Base-by-base conservation (phyloP, 148 eudicot genomes). In the Camellia sinensis region DNA sequence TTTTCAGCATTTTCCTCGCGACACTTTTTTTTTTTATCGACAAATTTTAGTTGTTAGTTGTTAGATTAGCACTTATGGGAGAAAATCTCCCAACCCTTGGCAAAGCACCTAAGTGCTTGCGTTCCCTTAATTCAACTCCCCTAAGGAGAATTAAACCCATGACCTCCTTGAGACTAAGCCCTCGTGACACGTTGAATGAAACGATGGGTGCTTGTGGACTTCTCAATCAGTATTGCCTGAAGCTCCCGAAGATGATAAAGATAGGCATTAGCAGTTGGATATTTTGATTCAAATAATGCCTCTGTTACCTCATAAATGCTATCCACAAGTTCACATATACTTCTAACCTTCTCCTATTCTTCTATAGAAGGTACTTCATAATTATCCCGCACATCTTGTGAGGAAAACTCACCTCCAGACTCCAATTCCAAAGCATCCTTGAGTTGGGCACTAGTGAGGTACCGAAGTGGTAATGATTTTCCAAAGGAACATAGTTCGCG, bases 181-280 rank as follows among this genome's bases (percentile, higher is more conserved):
- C 54, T 15, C 1, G 82, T 80, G 54, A 83, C 67, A n/a, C 10
- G 5, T 37, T 71, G 78, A 41, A 62, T 80, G 66, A 68, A 78
- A 29, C 44, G 22, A 70, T 80, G 78, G 7, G 82, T 43, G 78
- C 75, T 83, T 6, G 56, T 21, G n/a, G 83, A 54, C 71, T 80
- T 76, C 29, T 56, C 61, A 12, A 53, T 19, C 69, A 86, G 41
- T 40, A 52, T 78, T 21, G 61, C 78, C 56, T 56, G 79, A 81
- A 86, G 68, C 78, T 86, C 86, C 4, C 10, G 72, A 15, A 86
- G 80, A 81, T 75, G 48, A 69, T 80, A 78, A 12, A 86, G 73
- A 75, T 71, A 73, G 3, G 75, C 78, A 73, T 80, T 86, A 18
- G 88, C 54, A 9, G 82, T 83, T 64, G 77, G 82, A 59, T 15